phyloP scores from a whole-genome alignment of 1,284 basidiomycete species.

The Leccinum pallidistipes region DNA sequence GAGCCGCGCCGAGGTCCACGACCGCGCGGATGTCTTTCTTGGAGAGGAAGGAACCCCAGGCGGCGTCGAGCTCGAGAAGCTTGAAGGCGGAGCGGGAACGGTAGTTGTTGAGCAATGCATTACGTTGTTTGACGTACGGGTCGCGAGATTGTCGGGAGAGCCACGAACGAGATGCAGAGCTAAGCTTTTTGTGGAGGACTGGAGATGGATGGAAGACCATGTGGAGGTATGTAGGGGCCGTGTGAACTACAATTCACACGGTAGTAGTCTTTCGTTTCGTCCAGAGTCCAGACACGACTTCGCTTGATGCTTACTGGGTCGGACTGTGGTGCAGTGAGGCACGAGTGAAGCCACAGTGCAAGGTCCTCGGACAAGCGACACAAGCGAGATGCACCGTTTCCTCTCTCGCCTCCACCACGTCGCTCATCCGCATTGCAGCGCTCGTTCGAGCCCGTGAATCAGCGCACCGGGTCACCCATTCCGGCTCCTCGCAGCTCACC shows the following conservation, averaged over 20 bases:
- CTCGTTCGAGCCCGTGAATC: too few species aligned
- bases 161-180: conserved; percentile 53
- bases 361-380: too few species aligned
- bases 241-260: not conserved
- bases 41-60: conserved; percentile 52
- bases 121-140: conserved; percentile 66
- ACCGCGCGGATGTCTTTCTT: conserved; percentile 56
- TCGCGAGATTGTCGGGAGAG: conserved; percentile 62
- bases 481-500: too few species aligned
- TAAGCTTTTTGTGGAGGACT: conserved; percentile 31
- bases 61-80: conserved; percentile 68
- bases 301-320: too few species aligned
- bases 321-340: too few species aligned
- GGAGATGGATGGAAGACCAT: conserved; percentile 35
- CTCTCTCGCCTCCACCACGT: too few species aligned
- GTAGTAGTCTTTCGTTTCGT: not conserved
- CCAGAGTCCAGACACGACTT: too few species aligned
- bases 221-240: too few species aligned
- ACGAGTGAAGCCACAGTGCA: too few species aligned
- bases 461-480: too few species aligned
- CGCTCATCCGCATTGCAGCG: too few species aligned
- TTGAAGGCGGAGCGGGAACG: conserved; percentile 87
- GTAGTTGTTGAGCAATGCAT: conserved; percentile 46
- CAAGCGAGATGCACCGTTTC: too few species aligned
- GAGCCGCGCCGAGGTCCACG: conserved; percentile 84